Base-by-base conservation (phyloP, 305 asterid genomes). In the Rubia balearica region DNA sequence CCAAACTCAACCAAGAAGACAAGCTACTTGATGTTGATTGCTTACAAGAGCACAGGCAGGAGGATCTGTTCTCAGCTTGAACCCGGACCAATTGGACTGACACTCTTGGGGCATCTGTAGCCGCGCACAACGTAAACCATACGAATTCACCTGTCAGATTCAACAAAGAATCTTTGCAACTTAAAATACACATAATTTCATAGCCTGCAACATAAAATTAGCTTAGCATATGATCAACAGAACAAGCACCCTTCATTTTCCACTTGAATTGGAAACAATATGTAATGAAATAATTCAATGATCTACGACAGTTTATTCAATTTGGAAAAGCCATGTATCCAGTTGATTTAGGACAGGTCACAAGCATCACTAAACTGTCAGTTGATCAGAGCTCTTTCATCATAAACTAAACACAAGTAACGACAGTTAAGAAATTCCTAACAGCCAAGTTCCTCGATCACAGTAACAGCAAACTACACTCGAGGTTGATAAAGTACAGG, bases 131-230 rank as follows among this genome's bases (percentile, higher is more conserved):
- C 84, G 76, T 86, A 87, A 21, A 90, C 55, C 55, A 14, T 13
- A 48, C 6, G 38, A 51, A 86, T 69, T 86, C 71, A 8, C 78
- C 24, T 13, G 89, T 76, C 49, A 88, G 72, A 65, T 86, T 84
- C 55, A 86, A 76, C 73, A 90, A 92, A 90, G 84, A 61, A 88
- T 90, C 72, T 90, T 72, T 69, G 96, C 83, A n/a, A 90, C 36
- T 94, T 96, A 67, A 83, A 90, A 59, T 78, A 90, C 30, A 90
- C 91, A 88, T 80, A 0, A 85, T 70, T 71, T 90, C 97, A 67
- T 88, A 88, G 36, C 90, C 97, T 88, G 77, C 65, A 63, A 75
- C 21, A 53, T n/a, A 53, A 46, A 46, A 11, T 8, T 46, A 46
- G 4, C 16, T 10, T 46, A 46, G 17, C 51, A 46, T 12, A 8